Conservation (phyloP, 306 rosid genomes). For the Clitoria ternatea region DNA sequence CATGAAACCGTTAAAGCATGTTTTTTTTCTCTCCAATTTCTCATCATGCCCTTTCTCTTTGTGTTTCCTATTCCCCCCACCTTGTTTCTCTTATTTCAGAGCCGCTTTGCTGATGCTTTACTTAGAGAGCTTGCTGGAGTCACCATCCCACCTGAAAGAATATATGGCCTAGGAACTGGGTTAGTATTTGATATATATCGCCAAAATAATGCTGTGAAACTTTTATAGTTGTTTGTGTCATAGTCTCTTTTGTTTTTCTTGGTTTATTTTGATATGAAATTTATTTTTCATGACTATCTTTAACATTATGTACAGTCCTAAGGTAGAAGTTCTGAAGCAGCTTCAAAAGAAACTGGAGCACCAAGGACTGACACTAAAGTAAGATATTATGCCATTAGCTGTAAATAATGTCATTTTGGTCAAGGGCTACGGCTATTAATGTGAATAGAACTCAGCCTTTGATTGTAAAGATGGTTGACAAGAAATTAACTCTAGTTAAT, state of each 20-base stretch:
- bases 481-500: constrained; percentile 20
- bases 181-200: constrained; percentile 26
- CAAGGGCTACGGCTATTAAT: background rate
- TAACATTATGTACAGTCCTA: constrained; percentile 48
- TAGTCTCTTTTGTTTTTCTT: background rate
- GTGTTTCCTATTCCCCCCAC: background rate
- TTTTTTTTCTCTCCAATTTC: background rate
- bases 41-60: background rate
- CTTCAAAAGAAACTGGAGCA: constrained; percentile 78
- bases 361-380: constrained; percentile 77
- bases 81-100: constrained; percentile 35
- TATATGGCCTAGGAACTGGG: constrained; percentile 83
- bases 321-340: constrained; percentile 77
- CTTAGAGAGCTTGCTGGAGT: constrained; percentile 79
- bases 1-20: background rate
- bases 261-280: background rate
- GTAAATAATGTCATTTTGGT: background rate
- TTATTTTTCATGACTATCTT: background rate
- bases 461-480: background rate
- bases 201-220: background rate
- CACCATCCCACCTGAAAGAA: constrained; percentile 66
- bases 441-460: background rate
- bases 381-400: constrained; percentile 34
- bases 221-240: background rate
- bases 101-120: constrained; percentile 79